phyloP scores from a whole-genome alignment of 1,139 yeast species.

The Debaryomyces robertsiae region DNA sequence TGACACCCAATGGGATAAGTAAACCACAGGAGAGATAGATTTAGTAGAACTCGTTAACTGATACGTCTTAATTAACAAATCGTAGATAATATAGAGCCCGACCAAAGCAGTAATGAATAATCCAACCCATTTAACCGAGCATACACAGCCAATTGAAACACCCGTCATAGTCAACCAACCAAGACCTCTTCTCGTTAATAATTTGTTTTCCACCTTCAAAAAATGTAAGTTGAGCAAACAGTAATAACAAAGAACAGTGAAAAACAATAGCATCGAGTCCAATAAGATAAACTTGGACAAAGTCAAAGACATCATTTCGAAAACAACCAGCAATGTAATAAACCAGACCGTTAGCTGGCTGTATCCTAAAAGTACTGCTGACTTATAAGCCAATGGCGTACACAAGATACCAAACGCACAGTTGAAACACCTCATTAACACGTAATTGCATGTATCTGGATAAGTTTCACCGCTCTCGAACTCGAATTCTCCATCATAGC shows the following conservation, averaged over 20 bases:
- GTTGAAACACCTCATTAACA: conserved; percentile 66
- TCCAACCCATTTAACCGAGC: conserved; percentile 96
- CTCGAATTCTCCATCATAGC: conserved; percentile 63
- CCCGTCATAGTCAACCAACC: conserved; percentile 72
- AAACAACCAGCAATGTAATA: conserved; percentile 58
- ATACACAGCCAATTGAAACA: conserved; percentile 84
- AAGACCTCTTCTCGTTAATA: conserved; percentile 50
- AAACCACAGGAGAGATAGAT: conserved; percentile 36
- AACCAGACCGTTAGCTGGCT: conserved; percentile 51
- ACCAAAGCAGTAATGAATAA: conserved; percentile 79
- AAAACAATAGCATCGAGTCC: conserved; percentile 73
- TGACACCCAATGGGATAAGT: conserved; percentile 68
- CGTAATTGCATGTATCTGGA: conserved; percentile 58
- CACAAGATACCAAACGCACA: conserved; percentile 63
- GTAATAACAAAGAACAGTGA: conserved; percentile 63
- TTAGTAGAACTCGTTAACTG: conserved; percentile 39
- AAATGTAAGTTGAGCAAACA: conserved; percentile 59
- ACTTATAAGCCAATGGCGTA: conserved; percentile 64
- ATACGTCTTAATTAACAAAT: conserved; percentile 66
- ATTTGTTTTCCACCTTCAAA: conserved; percentile 36
- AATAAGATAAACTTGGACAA: conserved; percentile 70
- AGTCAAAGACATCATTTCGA: conserved; percentile 67
- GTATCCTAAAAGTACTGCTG: conserved; percentile 55
- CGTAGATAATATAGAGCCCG: conserved; percentile 82
- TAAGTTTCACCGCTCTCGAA: conserved; percentile 63